Base-by-base conservation (phyloP, 208 protist species). In the Trypanosoma caninum region DNA sequence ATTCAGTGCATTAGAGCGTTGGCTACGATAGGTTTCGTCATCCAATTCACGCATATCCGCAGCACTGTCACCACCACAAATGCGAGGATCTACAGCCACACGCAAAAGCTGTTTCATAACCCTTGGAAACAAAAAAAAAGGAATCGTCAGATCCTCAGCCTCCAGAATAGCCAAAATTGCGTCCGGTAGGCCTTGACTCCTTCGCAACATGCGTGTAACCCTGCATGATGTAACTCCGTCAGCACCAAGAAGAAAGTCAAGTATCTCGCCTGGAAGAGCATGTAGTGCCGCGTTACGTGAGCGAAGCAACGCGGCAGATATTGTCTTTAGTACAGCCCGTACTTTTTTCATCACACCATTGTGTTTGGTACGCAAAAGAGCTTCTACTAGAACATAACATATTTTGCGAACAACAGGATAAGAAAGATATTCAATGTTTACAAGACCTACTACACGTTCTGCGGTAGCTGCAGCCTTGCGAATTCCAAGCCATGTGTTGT, bases 401-500 rank as follows among this genome's bases (percentile, higher is more conserved):
- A 74, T 41, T 6, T 53, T 27, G 35, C 72, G 76, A 14, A 93
- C 73, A 28, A 46, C 63, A 6, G 20, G 47, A 22, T 78, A 70
- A 3, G 67, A 50, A 23, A 94, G 72, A 45, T 61, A 18, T 23
- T 85, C 71, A 28, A 86, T 54, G 0, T 56, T 51, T 3, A 72
- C 64, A 22, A 82, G 55, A 28, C 51, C 42, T 4, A 91, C 54
- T 0, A 92, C 47, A 44, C 68, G 67, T 30, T 71, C 65, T 5
- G 92, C 56, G 4, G 69, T 63, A 13, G 60, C 45, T 0, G 89
- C 78, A 18, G 76, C 68, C 28, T 81, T 74, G 10, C 89, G 89
- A 33, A 93, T 85, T 51, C 77, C 76, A 28, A 96, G 78, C 87
- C 89, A 96, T 44, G 84, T 89, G 75, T 92, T 96, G 70, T 96